Evolutionary conservation across 495 filamentous ascomycete species (phyloP).

Genomic region (Mytilinidion resinicola): DNA sequence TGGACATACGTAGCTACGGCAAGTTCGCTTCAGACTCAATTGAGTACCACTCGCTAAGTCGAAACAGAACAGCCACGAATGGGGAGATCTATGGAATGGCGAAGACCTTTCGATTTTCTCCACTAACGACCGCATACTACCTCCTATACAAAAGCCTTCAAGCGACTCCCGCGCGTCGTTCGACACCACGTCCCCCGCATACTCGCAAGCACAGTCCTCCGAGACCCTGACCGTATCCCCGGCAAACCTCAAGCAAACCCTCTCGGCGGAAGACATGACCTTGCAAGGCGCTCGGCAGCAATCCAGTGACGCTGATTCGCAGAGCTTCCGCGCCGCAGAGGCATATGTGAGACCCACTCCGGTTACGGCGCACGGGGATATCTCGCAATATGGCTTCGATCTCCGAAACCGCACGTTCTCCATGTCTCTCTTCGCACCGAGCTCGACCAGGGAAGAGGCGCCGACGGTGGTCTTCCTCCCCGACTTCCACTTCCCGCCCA

Average conservation of each 20-base stretch:
- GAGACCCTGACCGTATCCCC: conserved; percentile 50
- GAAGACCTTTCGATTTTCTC: conserved; percentile 93
- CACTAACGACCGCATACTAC: conserved; percentile 67
- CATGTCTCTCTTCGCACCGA: conserved; percentile 28
- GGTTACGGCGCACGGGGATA: conserved; percentile 61
- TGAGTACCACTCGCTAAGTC: conserved; percentile 9
- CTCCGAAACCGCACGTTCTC: conserved; percentile 36
- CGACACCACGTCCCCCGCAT: conserved; percentile 51
- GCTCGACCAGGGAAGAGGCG: conserved; percentile 43
- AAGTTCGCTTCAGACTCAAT: conserved; percentile 26
- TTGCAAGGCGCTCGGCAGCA: conserved; percentile 1
- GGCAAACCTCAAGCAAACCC: conserved; percentile 62
- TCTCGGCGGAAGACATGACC: conserved; percentile 49
- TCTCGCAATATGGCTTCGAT: conserved; percentile 70
- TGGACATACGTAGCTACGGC: conserved; percentile 81
- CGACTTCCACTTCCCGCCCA: conserved; percentile 85
- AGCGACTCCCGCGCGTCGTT: conserved; percentile 36
- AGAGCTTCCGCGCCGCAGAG: conserved; percentile 80
- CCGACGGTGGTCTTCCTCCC: conserved; percentile 86
- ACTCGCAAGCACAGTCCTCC: conserved; percentile 48
- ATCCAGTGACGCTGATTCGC: conserved; percentile 4
- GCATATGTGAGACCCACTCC: conserved; percentile 86
- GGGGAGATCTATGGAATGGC: conserved; percentile 95
- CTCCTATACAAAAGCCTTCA: conserved; percentile 38
- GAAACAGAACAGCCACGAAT: conserved; percentile 70